Evolutionary conservation across 1,284 basidiomycete genomes (phyloP), one percentile per base, ranked within the genome.

Genomic region (Microbotryomycetes sp.): DNA sequence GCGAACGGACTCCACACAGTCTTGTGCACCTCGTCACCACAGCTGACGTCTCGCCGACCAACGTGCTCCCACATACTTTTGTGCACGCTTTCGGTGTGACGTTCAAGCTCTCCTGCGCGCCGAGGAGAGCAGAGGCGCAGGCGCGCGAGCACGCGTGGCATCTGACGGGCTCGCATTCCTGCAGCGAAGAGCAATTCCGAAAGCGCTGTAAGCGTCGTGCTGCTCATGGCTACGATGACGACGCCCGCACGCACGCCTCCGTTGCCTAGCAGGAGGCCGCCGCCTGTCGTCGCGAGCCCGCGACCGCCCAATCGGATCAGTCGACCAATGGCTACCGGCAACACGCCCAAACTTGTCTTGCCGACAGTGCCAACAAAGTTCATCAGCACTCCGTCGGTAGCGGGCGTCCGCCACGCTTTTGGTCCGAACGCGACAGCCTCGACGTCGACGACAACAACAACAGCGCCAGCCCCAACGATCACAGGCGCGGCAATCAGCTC

Each of bases 401-500:
- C 49, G 12, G 45, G 49, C 30, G 46, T 59, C 57, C 3, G 31
- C 50, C 7, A 23, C 50, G 25, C 58, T 45, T 16, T 9, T 12
- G 19, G 36, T 9, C 12, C 36, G 19, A 42, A 19, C 19, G 36
- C 9, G 12, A 19, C 36, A 29, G 58, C 32, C 54, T 28, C 3
- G 47, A 29, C 49, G 49, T 26, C 55, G 30, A 29, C 54, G 49
- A 25, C 49, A 51, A 51, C 49, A 23, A 51, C 25, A 26, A 54
- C 25, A 30, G 22, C 12, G 19, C 29, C 23, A 54, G 52, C 22
- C 16, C 22, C 36, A 28, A 46, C 45, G 50, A 59, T 36, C 42
- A 51, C 49, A 45, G 23, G 49, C 48, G 32, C 57, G 22, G n/a
- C 57, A 6, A n/a, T n/a, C n/a, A n/a, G n/a, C n/a, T n/a, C n/a